These are phyloP conservation scores for Tolypocladium ophioglossoides DNA, from an alignment of 2,329 filamentous ascomycete genomes.

Conservation along the genomic window DNA sequence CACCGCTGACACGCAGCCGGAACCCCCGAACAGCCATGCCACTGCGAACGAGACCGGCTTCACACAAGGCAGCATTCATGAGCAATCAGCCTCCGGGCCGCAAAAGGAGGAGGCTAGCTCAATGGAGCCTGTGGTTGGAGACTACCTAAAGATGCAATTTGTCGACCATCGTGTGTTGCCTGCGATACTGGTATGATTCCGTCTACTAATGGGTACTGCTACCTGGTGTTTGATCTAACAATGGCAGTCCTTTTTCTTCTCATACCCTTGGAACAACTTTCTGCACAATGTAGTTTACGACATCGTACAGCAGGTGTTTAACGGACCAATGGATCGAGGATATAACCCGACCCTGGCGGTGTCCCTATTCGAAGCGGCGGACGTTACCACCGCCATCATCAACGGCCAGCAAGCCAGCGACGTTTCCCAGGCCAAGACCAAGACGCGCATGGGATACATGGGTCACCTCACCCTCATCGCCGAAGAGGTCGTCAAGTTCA, in stretches of 20 bases:
- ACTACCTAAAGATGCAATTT: constrained; percentile 92
- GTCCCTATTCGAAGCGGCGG: constrained; percentile 83
- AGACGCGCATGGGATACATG: constrained; percentile 96
- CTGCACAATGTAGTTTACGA: constrained; percentile 98
- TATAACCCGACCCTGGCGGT: constrained; percentile 85
- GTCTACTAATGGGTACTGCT: background rate
- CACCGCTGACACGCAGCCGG: constrained; percentile 1
- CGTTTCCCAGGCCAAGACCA: constrained; percentile 69
- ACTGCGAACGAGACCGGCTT: constrained; percentile 1
- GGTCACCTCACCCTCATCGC: constrained; percentile 94
- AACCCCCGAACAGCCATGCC: constrained; percentile 3
- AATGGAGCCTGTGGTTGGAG: constrained; percentile 70
- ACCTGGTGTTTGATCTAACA: constrained; percentile 1
- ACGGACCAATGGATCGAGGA: constrained; percentile 92
- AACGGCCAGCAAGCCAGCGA: constrained; percentile 83
- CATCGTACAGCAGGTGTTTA: constrained; percentile 97
- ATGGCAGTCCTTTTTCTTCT: constrained; percentile 84
- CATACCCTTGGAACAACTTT: constrained; percentile 99
- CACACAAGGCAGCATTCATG: background rate
- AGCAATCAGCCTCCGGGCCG: constrained; percentile 3
- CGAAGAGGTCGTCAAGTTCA: constrained; percentile 98
- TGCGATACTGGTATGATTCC: constrained; percentile 69
- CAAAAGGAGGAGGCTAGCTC: constrained; percentile 5
- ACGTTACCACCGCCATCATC: constrained; percentile 85
- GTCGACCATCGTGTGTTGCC: constrained; percentile 91